A percentile compares a stretch with the other conserved stretches of the same genome.
These are phyloP conservation scores for Acrocalymma vagum DNA, from an alignment of 2,329 filamentous ascomycete genomes.

Conservation along the genomic window DNA sequence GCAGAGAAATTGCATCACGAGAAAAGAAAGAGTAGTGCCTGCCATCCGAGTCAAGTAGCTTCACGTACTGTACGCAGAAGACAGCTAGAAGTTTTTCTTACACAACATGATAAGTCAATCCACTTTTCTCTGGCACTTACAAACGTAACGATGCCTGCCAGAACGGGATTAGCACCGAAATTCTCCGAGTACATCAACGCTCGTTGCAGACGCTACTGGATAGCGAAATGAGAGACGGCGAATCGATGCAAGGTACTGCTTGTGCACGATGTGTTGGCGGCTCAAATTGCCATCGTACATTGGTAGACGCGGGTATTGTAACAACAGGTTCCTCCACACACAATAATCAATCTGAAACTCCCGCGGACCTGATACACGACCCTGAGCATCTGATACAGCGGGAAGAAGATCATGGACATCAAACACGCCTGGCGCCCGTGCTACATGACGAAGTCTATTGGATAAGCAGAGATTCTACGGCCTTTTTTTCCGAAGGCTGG, in stretches of 20 bases:
- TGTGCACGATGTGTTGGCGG: neutral
- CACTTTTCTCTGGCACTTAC: slow-evolving; percentile 13
- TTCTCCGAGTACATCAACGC: slow-evolving; percentile 14
- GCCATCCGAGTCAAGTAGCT: too few relatives aligned
- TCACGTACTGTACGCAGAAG: slow-evolving; percentile 9
- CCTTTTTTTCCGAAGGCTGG: too few relatives aligned
- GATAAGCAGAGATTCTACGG: too few relatives aligned
- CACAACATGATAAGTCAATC: slow-evolving; percentile 6
- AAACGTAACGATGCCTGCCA: too few relatives aligned
- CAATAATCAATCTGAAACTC: slow-evolving; percentile 46
- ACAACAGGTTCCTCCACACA: slow-evolving; percentile 22
- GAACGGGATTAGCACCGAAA: slow-evolving; percentile 8
- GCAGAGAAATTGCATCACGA: too few relatives aligned
- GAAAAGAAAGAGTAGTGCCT: too few relatives aligned
- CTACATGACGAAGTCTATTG: slow-evolving; percentile 1
- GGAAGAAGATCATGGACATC: slow-evolving; percentile 41
- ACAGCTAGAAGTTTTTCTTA: slow-evolving; percentile 16
- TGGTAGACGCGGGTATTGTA: slow-evolving; percentile 5
- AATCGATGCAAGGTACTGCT: too few relatives aligned
- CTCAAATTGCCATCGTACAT: slow-evolving; percentile 1
- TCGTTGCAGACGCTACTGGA: too few relatives aligned
- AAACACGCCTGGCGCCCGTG: slow-evolving; percentile 29
- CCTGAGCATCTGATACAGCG: slow-evolving; percentile 40
- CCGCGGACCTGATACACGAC: slow-evolving; percentile 42
- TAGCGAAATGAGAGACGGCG: too few relatives aligned